Conservation (phyloP, 2,329 filamentous ascomycete genomes). For the Xylaria sp. region DNA sequence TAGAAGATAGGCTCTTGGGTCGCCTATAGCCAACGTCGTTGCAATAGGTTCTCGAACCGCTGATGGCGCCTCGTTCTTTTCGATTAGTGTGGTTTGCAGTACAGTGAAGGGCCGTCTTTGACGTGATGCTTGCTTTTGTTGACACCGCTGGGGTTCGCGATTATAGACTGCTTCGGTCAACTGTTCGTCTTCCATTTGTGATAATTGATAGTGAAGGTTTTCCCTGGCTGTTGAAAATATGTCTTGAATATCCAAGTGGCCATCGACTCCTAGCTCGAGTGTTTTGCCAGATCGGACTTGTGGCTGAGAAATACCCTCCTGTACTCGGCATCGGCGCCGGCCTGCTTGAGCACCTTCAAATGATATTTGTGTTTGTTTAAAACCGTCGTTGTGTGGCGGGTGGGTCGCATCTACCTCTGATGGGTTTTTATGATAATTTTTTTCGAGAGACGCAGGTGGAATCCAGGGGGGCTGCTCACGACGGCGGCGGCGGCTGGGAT, state of each 20-base stretch:
- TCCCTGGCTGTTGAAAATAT: conserved; percentile 33
- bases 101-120: conserved; percentile 27
- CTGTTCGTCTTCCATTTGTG: conserved; percentile 16
- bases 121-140: conserved; percentile 5
- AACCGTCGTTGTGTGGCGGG: conserved; percentile 19
- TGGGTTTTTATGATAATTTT: neutral
- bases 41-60: conserved; percentile 42
- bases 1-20: conserved; percentile 49
- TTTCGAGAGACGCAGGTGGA: conserved; percentile 45
- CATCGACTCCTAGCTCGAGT: neutral
- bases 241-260: conserved; percentile 8
- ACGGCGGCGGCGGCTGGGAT: conserved; percentile 28
- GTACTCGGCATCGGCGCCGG: conserved; percentile 19
- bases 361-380: conserved; percentile 45
- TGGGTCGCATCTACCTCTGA: neutral
- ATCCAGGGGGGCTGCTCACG: conserved; percentile 44
- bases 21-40: conserved; percentile 43
- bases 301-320: conserved; percentile 1
- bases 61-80: conserved; percentile 11
- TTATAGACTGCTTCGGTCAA: neutral
- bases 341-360: conserved; percentile 32
- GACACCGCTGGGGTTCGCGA: neutral
- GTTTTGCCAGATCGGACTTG: neutral
- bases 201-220: conserved; percentile 37
- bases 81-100: conserved; percentile 23